phyloP scores from a whole-genome alignment of 306 rosid species.

The Acacia crassicarpa region DNA sequence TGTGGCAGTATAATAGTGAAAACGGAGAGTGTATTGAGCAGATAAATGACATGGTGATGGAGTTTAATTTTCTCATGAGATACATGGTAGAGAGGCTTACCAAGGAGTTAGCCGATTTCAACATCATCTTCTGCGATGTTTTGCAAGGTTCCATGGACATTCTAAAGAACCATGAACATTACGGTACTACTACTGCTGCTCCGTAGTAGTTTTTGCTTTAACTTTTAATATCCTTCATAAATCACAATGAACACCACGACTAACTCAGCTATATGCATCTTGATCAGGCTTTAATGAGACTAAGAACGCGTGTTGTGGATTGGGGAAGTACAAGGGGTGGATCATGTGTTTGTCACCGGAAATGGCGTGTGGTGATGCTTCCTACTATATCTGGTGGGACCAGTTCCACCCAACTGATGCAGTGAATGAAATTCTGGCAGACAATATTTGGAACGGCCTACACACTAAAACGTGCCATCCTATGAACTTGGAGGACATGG shows the following conservation, averaged over 20 bases:
- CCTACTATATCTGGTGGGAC: conserved; percentile 90
- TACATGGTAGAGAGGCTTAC: conserved; percentile 59
- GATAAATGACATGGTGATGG: conserved; percentile 76
- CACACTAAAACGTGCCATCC: conserved; percentile 80
- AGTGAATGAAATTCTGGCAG: conserved; percentile 82
- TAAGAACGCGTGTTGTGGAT: conserved; percentile 83
- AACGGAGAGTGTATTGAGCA: conserved; percentile 73
- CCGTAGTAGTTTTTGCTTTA: not conserved
- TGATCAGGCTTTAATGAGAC: conserved; percentile 73
- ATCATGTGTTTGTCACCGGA: conserved; percentile 70
- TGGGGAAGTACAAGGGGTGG: conserved; percentile 84
- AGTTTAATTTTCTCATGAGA: conserved; percentile 82
- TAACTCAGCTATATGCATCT: conserved; percentile 25
- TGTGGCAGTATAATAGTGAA: conserved; percentile 58
- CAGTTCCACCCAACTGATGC: conserved; percentile 93
- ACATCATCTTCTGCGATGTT: conserved; percentile 73
- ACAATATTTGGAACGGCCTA: conserved; percentile 72
- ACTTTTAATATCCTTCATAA: not conserved
- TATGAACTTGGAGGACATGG: conserved; percentile 69
- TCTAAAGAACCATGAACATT: conserved; percentile 57
- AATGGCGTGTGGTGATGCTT: conserved; percentile 84
- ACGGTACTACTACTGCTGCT: conserved; percentile 47
- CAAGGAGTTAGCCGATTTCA: conserved; percentile 55
- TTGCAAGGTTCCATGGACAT: conserved; percentile 81
- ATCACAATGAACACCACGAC: conserved; percentile 18